Base-by-base conservation (phyloP, 371 early-diverging fungal genomes). In the Actinomortierella ambigua region DNA sequence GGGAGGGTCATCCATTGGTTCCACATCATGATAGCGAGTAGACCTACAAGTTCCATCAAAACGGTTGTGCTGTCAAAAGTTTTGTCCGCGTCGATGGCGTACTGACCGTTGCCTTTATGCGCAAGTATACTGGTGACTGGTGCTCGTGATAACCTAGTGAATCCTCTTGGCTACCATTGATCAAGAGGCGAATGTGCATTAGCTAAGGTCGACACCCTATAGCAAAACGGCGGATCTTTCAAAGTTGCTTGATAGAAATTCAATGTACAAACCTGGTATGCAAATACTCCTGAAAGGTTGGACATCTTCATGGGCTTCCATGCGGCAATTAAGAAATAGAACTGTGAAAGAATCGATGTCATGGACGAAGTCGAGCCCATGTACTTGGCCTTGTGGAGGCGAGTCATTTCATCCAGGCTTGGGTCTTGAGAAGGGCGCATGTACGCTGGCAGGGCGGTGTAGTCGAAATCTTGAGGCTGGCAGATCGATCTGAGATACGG, bases 291-390 rank as follows among this genome's bases (percentile, higher is more conserved):
- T 15, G 94, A 92, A 47, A 95, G 73, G 8, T 76, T 65, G 1
- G 76, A 75, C 0, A 78, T 82, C 63, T 95, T 82, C 7, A 91
- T 77, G 17, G 80, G 82, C 62, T 83, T 88, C 60, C 86, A 83
- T 11, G 81, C 82, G 1, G 95, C 87, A 24, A 96, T 77, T 18
- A 84, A 60, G 67, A 90, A 91, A 59, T 93, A 93, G 47, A 95
- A 68, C 24, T 95, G 93, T 0, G 95, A 86, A 4, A 98, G 77
- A 0, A 84, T 65, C 3, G 84, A 69, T 11, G 95, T 91, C 61
- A 93, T 88, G 2, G 96, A 95, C 7, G 96, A 96, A 3, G 98
- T 98, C 3, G 97, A 95, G 1, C 93, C 90, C 22, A 88, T 81
- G 77, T 90, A 96, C 27, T 69, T 82, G 54, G 77, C 75, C 0